These are phyloP conservation scores for Tricholoma sp. DNA, from an alignment of 768 basidiomycete species.

Conservation along the genomic window DNA sequence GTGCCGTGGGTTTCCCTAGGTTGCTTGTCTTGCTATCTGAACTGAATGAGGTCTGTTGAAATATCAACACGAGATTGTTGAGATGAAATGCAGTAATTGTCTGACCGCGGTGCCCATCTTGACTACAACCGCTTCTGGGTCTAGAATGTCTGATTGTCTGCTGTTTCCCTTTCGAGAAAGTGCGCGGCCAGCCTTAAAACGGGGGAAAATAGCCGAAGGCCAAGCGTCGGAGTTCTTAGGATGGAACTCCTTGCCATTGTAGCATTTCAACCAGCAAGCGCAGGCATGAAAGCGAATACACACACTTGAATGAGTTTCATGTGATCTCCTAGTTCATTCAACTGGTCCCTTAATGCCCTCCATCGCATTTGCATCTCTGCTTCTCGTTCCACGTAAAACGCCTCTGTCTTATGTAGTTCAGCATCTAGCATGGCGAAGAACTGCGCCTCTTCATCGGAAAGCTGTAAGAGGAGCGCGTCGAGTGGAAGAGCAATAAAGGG, in stretches of 20 bases:
- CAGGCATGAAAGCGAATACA: neutral
- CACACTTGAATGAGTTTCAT: slow-evolving; percentile 52
- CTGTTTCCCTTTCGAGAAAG: neutral
- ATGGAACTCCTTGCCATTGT: neutral
- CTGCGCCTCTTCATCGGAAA: slow-evolving; percentile 54
- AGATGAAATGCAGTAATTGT: neutral
- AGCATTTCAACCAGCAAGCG: slow-evolving; percentile 4
- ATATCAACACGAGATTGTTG: neutral
- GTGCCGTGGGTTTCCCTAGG: slow-evolving; percentile 3
- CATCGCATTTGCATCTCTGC: slow-evolving; percentile 50
- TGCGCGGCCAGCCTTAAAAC: neutral
- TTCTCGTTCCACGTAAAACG: slow-evolving; percentile 74
- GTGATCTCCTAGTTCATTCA: slow-evolving; percentile 71
- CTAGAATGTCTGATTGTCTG: neutral
- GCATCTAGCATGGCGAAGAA: slow-evolving; percentile 78
- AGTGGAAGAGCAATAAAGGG: slow-evolving; percentile 33
- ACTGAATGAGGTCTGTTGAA: neutral
- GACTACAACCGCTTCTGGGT: neutral
- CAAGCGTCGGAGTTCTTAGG: neutral
- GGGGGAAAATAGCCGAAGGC: neutral
- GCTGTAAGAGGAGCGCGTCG: slow-evolving; percentile 46
- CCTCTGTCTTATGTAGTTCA: slow-evolving; percentile 81
- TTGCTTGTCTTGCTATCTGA: neutral
- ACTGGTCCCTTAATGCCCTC: slow-evolving; percentile 55
- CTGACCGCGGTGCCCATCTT: neutral